These are phyloP conservation scores for Annulohypoxylon moriforme DNA, from an alignment of 495 filamentous ascomycete species.

Conservation along the genomic window DNA sequence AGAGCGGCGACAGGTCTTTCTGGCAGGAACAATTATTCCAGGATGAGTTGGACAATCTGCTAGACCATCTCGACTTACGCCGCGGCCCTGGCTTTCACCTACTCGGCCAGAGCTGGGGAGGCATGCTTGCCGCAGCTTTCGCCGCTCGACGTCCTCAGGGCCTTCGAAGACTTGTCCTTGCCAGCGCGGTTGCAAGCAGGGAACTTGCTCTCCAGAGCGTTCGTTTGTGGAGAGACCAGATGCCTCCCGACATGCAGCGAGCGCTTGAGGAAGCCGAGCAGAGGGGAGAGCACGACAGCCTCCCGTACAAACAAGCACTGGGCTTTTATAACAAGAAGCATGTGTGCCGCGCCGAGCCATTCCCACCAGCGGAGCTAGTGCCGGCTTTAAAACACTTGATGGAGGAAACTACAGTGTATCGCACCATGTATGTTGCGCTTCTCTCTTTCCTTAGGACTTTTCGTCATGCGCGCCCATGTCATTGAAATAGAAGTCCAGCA, in stretches of 20 bases:
- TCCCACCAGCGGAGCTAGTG: slow-evolving; percentile 49
- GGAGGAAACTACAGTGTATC: slow-evolving; percentile 18
- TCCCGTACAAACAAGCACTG: slow-evolving; percentile 56
- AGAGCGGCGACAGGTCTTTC: slow-evolving; percentile 54
- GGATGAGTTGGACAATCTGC: slow-evolving; percentile 61
- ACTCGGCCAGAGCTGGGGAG: slow-evolving; percentile 32
- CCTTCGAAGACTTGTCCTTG: slow-evolving; percentile 56
- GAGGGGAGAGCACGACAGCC: slow-evolving; percentile 55
- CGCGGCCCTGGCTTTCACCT: slow-evolving; percentile 19
- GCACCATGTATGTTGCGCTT: slow-evolving; percentile 9
- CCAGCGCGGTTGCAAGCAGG: slow-evolving; percentile 45
- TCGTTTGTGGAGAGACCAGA: slow-evolving; percentile 44
- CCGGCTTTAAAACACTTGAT: slow-evolving; percentile 49
- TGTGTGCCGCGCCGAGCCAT: slow-evolving; percentile 54
- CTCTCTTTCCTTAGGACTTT: background rate
- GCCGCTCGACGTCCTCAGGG: slow-evolving; percentile 53
- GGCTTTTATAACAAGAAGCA: slow-evolving; percentile 53
- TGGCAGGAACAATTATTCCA: slow-evolving; percentile 62
- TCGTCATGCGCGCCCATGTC: background rate
- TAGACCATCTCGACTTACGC: slow-evolving; percentile 13
- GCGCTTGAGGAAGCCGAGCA: slow-evolving; percentile 50
- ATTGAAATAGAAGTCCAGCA: background rate
- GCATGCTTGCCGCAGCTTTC: slow-evolving; percentile 18
- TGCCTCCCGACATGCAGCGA: slow-evolving; percentile 55
- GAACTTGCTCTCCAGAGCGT: slow-evolving; percentile 35